Conservation (phyloP, 2,329 filamentous ascomycete genomes). For the Mariannaea elegans region DNA sequence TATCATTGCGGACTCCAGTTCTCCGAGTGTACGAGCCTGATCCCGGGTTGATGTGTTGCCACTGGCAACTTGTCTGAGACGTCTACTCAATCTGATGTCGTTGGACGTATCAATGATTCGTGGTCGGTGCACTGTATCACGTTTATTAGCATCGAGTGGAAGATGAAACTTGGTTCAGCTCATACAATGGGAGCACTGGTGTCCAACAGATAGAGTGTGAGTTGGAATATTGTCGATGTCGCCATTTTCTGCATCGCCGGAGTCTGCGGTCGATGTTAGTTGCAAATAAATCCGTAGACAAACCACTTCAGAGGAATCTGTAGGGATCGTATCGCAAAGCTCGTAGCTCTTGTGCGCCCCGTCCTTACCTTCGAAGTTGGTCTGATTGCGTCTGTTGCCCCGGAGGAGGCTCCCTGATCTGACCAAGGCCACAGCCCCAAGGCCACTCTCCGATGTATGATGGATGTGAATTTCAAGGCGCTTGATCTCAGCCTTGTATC, state of each 20-base stretch:
- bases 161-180: not conserved
- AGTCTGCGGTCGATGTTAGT: slow-evolving; percentile 9
- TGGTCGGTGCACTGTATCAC: slow-evolving; percentile 27
- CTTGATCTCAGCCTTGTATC: slow-evolving; percentile 43
- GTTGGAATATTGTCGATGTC: not conserved
- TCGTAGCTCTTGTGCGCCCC: too few species aligned
- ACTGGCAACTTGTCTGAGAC: slow-evolving; percentile 15
- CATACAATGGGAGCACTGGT: slow-evolving; percentile 30
- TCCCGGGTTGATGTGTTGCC: not conserved
- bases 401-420: slow-evolving; percentile 51
- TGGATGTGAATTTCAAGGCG: slow-evolving; percentile 45
- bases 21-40: not conserved
- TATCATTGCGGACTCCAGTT: not conserved
- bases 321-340: too few species aligned
- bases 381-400: not conserved
- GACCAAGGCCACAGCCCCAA: slow-evolving; percentile 55
- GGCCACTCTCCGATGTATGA: slow-evolving; percentile 51
- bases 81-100: slow-evolving; percentile 47
- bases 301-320: too few species aligned
- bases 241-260: not conserved
- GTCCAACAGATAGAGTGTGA: slow-evolving; percentile 2
- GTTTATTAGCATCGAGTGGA: not conserved
- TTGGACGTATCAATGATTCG: slow-evolving; percentile 31
- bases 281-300: not conserved
- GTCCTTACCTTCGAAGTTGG: not conserved